Conservation (phyloP, 805 yeast genomes). For the Gaillardinia entomophila region DNA sequence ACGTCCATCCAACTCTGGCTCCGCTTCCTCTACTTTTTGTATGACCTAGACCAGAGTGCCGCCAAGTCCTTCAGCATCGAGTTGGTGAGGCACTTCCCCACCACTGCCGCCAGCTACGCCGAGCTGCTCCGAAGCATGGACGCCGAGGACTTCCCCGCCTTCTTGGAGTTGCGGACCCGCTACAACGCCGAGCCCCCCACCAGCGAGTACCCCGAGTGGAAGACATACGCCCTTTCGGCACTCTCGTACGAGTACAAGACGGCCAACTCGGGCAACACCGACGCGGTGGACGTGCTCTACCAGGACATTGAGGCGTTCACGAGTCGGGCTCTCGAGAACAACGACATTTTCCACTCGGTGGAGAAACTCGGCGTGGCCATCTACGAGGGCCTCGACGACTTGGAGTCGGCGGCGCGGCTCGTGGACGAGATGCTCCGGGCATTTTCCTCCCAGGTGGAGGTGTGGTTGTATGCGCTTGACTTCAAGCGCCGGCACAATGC, state of each 20-base stretch:
- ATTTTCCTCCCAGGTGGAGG: slow-evolving; percentile 32
- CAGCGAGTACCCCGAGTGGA: slow-evolving; percentile 26
- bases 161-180: slow-evolving; percentile 4
- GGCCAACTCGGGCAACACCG: background rate
- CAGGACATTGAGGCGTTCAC: slow-evolving; percentile 16
- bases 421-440: slow-evolving; percentile 16
- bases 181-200: slow-evolving; percentile 6
- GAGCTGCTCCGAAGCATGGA: slow-evolving; percentile 13
- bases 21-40: slow-evolving; percentile 19
- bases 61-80: slow-evolving; percentile 5
- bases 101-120: slow-evolving; percentile 18
- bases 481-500: slow-evolving; percentile 31
- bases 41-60: slow-evolving; percentile 9
- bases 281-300: slow-evolving; percentile 7
- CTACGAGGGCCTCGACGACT: slow-evolving; percentile 21
- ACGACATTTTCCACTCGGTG: slow-evolving; percentile 36
- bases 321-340: slow-evolving; percentile 19
- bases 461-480: slow-evolving; percentile 42
- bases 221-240: slow-evolving; percentile 19
- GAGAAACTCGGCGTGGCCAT: slow-evolving; percentile 37
- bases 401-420: slow-evolving; percentile 19
- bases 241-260: slow-evolving; percentile 8
- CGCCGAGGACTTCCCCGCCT: background rate
- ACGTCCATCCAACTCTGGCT: slow-evolving; percentile 17
- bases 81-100: slow-evolving; percentile 20